Base-by-base conservation (phyloP, 495 filamentous ascomycete species). In the Podospora pseudoanserina region DNA sequence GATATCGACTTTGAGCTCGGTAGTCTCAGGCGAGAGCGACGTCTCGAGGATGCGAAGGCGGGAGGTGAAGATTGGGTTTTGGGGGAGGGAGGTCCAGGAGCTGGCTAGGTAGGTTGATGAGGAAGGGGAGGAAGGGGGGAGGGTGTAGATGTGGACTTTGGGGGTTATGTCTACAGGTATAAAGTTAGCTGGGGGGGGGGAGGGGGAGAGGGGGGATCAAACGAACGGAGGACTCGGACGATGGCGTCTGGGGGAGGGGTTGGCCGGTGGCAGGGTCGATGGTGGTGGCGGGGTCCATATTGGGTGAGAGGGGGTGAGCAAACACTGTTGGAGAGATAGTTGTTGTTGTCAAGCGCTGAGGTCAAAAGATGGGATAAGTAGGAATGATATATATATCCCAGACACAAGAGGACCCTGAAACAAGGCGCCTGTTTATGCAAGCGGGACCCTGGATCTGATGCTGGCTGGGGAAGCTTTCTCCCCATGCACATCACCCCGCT, bases 41-140 rank as follows among this genome's bases (percentile, higher is more conserved):
- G 90, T 93, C 78, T 95, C 92, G 75, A 95, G 80, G 67, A 94
- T 83, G 72, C 92, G 90, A 4, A 94, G 77, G 26, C 92, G 89
- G 65, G 89, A 90, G 65, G 91, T 94, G 82, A 94, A 94, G 79
- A 94, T 93, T 72, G 88, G 86, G 32, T 86, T 84, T 62, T 82
- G 78, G 71, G 88, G 87, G 69, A 86, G 84, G 67, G 88, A 81
- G n/a, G 91, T 93, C 92, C 92, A 95, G 69, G 79, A 73, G 16
- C 88, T 79, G 68, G 92, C 92, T n/a, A 82, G 84, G 81, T 93
- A 88, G 73, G 92, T 92, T 72, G 86, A 87, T 54, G 85, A 89
- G 30, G 85, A 80, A 66, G 92, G 80, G 23, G 66, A 20, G 60
- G 49, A 19, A 89, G 91, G 63, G 26, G 92, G 92, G 75, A 94